These are phyloP conservation scores for Phytophthora cactorum DNA, from an alignment of 352 stramenopile species.

Conservation along the genomic window DNA sequence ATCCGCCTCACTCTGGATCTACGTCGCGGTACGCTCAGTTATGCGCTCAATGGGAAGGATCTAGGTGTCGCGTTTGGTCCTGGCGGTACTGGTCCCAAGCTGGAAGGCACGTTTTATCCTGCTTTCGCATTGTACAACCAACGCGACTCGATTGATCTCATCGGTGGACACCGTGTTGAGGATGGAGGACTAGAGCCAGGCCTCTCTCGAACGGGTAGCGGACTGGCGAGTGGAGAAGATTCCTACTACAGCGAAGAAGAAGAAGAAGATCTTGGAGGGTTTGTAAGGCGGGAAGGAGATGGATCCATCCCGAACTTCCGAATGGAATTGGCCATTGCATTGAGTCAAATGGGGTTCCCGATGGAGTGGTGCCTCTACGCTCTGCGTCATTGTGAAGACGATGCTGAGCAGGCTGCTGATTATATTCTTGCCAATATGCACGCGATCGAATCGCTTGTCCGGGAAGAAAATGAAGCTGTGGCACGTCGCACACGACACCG, in stretches of 20 bases:
- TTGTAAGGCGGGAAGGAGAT: slow-evolving; percentile 40
- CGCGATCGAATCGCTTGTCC: slow-evolving; percentile 77
- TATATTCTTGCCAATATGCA: slow-evolving; percentile 90
- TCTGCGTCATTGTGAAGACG: slow-evolving; percentile 82
- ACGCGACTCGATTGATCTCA: slow-evolving; percentile 85
- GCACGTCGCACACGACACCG: slow-evolving; percentile 58
- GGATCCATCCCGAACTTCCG: slow-evolving; percentile 80
- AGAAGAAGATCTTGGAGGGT: slow-evolving; percentile 64
- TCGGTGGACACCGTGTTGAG: slow-evolving; percentile 85
- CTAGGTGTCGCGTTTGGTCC: slow-evolving; percentile 90
- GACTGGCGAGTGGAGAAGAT: slow-evolving; percentile 58
- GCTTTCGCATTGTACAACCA: slow-evolving; percentile 91
- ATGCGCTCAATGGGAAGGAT: slow-evolving; percentile 91
- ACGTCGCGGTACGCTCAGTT: slow-evolving; percentile 83
- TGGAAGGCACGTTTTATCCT: slow-evolving; percentile 88
- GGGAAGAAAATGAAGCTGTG: slow-evolving; percentile 69
- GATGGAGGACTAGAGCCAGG: slow-evolving; percentile 46
- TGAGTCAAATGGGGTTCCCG: slow-evolving; percentile 88
- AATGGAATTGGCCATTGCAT: slow-evolving; percentile 77
- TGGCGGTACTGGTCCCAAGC: slow-evolving; percentile 81
- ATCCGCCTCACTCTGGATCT: slow-evolving; percentile 86
- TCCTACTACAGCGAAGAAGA: slow-evolving; percentile 88
- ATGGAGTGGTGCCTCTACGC: slow-evolving; percentile 91
- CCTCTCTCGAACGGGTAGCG: slow-evolving; percentile 39
- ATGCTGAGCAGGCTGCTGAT: slow-evolving; percentile 81